A percentile compares a stretch with the other conserved stretches of the same genome.
Evolutionary conservation across 306 rosid genomes (phyloP).

Genomic region (Fragaria nilgerrensis): DNA sequence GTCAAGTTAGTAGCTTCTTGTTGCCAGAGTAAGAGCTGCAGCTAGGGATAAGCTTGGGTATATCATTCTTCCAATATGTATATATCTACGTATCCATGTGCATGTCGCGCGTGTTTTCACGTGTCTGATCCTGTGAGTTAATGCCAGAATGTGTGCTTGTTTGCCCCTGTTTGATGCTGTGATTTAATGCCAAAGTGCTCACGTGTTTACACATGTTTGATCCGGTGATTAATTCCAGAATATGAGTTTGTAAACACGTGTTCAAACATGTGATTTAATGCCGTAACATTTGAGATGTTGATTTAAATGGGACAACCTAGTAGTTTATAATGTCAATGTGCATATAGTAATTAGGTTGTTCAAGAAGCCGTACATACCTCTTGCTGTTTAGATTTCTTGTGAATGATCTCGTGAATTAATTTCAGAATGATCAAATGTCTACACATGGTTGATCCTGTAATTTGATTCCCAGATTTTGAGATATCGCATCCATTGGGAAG

Average conservation of each 20-base stretch:
- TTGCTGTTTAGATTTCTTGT: neutral
- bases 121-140: slow-evolving; percentile 3
- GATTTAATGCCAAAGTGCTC: neutral
- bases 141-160: neutral
- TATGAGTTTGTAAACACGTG: neutral
- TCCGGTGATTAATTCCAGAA: slow-evolving; percentile 6
- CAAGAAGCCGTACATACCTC: neutral
- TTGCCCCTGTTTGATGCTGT: slow-evolving; percentile 2
- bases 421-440: neutral
- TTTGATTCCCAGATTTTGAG: neutral
- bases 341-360: neutral
- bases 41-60: neutral
- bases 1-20: neutral
- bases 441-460: neutral
- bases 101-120: neutral
- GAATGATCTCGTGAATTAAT: neutral
- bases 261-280: neutral
- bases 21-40: neutral
- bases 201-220: slow-evolving; percentile 2
- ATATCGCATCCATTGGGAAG: neutral
- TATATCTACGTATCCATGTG: neutral
- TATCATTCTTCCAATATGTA: neutral
- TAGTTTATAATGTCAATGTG: neutral
- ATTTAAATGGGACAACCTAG: neutral
- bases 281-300: neutral